Base-by-base conservation (phyloP, 805 yeast species). In the Pichia nakasei region DNA sequence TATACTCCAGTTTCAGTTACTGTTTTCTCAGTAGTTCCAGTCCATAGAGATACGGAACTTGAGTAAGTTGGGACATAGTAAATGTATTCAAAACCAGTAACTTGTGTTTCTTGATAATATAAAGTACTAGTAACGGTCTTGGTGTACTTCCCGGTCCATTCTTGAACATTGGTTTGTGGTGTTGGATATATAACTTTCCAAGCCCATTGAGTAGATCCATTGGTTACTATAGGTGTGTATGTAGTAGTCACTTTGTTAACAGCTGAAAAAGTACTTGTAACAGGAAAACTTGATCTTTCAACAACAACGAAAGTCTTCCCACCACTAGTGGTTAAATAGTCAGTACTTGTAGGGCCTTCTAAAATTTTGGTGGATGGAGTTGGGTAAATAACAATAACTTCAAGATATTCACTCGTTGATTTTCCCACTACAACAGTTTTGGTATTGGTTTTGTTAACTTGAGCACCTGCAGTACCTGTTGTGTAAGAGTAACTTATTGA, bases 1-100 rank as follows among this genome's bases (percentile, higher is more conserved):
- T 33, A 36, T 3, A 9, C 22, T 20, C 21, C 21, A 5, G 32
- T 20, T 18, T 35, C 19, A 8, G 41, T 37, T 9, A 37, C 20
- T 12, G 38, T 43, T 20, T 26, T 32, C 11, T 19, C 29, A 27
- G 31, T 22, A 24, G 29, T 26, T 15, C 32, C 40, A 18, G 38
- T 22, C 47, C 49, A 40, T 17, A n/a, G 31, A n/a, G 22, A 22
- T 21, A 39, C 20, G 12, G 44, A 43, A 24, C 22, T 15, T 9
- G 42, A 33, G 22, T 35, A 40, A 12, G 42, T 35, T 21, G 43
- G 47, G 19, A 39, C 41, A 9, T 39, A 36, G 12, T 36, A 20
- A 24, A 39, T 24, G 15, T 37, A 37, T 24, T 37, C 35, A 36
- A 32, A 22, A 17, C 31, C 35, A 18, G 31, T 22, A 22, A 42